A percentile compares a stretch with the other conserved stretches of the same genome.
These are phyloP conservation scores for Parietaria judaica DNA, from an alignment of 306 rosid species.

Conservation along the genomic window DNA sequence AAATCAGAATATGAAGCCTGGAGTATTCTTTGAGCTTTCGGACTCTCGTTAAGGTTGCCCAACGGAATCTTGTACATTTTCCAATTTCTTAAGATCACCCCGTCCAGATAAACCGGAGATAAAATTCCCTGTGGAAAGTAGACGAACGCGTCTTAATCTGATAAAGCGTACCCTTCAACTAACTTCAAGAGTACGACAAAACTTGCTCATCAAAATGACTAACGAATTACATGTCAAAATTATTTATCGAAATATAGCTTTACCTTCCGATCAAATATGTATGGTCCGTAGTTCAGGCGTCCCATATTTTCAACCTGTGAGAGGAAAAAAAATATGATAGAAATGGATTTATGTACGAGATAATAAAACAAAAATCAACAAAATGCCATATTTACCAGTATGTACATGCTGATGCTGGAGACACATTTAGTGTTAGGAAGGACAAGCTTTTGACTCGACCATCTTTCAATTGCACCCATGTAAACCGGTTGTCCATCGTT, in stretches of 20 bases:
- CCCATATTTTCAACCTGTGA: conserved; percentile 90
- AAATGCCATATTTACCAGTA: conserved; percentile 46
- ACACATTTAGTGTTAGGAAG: conserved; percentile 52
- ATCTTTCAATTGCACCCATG: conserved; percentile 72
- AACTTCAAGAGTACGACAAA: not conserved
- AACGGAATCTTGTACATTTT: conserved; percentile 63
- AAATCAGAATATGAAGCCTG: conserved; percentile 36
- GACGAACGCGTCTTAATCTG: conserved; percentile 17
- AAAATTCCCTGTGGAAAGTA: conserved; percentile 62
- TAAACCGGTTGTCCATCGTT: conserved; percentile 41
- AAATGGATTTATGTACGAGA: too few species aligned
- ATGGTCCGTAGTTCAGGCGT: conserved; percentile 72
- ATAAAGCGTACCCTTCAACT: not conserved
- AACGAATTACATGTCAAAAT: not conserved
- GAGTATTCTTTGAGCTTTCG: conserved; percentile 32
- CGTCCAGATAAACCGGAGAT: conserved; percentile 69
- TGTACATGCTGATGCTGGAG: conserved; percentile 45
- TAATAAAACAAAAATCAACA: not conserved
- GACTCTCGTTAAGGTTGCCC: conserved; percentile 55
- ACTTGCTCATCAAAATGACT: too few species aligned
- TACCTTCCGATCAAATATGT: conserved; percentile 81
- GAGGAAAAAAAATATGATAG: conserved; percentile 4
- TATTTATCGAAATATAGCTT: conserved; percentile 3
- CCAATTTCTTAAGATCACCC: conserved; percentile 43
- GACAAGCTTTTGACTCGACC: conserved; percentile 45